phyloP scores from a whole-genome alignment of 1,284 basidiomycete genomes.

The Ceratobasidium sp. region DNA sequence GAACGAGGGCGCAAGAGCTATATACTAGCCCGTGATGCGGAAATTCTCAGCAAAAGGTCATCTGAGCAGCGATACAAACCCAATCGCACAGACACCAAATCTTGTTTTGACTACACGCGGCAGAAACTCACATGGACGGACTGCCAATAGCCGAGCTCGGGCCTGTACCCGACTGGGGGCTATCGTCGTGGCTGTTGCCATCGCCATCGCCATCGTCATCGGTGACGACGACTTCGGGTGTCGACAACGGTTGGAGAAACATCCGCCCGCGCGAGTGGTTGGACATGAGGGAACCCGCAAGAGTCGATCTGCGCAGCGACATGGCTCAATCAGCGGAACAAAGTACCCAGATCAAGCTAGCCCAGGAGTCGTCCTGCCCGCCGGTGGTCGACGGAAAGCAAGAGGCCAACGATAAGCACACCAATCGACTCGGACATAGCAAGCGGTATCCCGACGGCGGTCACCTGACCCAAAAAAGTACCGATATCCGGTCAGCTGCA shows the following conservation, averaged over 20 bases:
- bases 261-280: neutral
- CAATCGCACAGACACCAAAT: slow-evolving; percentile 1
- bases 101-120: neutral
- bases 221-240: slow-evolving; percentile 7
- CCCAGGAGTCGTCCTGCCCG: neutral
- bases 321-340: slow-evolving; percentile 10
- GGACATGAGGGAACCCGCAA: slow-evolving; percentile 21
- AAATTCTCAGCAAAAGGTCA: neutral
- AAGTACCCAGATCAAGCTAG: neutral
- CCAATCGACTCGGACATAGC: slow-evolving; percentile 18
- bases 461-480: neutral
- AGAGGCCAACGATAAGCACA: no score
- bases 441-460: neutral
- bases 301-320: slow-evolving; percentile 3
- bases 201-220: slow-evolving; percentile 12
- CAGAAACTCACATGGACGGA: slow-evolving; percentile 30
- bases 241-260: slow-evolving; percentile 2
- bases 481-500: slow-evolving; percentile 15
- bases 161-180: slow-evolving; percentile 13
- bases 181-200: neutral
- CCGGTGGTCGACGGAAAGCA: slow-evolving; percentile 15
- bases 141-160: neutral
- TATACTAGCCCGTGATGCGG: neutral
- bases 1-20: neutral
- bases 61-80: slow-evolving; percentile 14